Evolutionary conservation across 768 basidiomycete genomes (phyloP).

Genomic region (Suillus subaureus): DNA sequence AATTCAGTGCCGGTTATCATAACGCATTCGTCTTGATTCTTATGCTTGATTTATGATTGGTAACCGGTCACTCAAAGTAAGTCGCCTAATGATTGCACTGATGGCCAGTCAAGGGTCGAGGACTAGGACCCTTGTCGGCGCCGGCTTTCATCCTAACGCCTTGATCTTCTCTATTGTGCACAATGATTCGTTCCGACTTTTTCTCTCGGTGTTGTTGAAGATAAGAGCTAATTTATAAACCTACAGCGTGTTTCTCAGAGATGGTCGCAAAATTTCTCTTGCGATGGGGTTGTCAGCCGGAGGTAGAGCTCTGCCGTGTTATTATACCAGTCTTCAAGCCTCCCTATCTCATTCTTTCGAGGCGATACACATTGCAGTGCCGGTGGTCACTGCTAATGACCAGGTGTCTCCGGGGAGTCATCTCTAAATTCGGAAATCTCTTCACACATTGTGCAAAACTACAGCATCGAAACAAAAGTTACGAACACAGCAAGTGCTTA

Average conservation of each 20-base stretch:
- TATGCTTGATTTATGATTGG: background rate
- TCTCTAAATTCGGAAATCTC: background rate
- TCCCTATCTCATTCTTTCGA: background rate
- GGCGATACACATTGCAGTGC: slow-evolving; percentile 3
- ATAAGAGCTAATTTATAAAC: slow-evolving; percentile 4
- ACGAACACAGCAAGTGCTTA: background rate
- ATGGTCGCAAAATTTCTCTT: background rate
- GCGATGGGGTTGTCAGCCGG: background rate
- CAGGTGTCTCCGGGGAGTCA: background rate
- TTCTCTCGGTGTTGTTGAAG: slow-evolving; percentile 2
- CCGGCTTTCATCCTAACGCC: background rate
- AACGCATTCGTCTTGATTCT: background rate
- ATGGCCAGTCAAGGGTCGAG: slow-evolving; percentile 1
- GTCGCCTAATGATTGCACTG: background rate
- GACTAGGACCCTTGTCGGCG: background rate
- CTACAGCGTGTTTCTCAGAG: background rate
- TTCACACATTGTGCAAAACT: background rate
- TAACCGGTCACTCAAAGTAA: background rate
- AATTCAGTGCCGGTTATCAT: background rate
- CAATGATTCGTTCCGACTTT: no score
- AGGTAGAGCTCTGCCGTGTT: background rate
- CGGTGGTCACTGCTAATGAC: background rate
- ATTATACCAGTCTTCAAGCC: no score
- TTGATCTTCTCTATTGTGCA: background rate
- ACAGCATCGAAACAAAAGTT: background rate